Evolutionary conservation across 192 early-diverging fungal species (phyloP).

Genomic region (Linnemannia exigua): DNA sequence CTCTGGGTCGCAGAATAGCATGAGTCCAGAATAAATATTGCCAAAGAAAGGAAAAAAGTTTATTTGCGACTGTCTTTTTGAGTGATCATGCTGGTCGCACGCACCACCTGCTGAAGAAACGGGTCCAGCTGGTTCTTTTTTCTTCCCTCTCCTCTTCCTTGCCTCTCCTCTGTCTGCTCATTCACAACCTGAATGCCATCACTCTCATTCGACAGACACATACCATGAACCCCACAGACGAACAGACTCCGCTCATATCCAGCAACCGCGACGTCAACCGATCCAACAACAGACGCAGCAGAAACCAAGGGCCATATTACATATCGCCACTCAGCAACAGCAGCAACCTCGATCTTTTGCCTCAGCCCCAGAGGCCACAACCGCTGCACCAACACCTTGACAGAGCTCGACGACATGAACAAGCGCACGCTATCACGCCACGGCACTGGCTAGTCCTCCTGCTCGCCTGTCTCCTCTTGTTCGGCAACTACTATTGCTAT

Average conservation of each 20-base stretch:
- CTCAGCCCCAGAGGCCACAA: slow-evolving; percentile 6
- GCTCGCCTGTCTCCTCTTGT: slow-evolving; percentile 55
- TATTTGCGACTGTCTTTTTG: neutral
- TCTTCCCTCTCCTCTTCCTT: slow-evolving; percentile 6
- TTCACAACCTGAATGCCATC: slow-evolving; percentile 9
- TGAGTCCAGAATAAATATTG: slow-evolving; percentile 4
- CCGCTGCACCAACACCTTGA: slow-evolving; percentile 15
- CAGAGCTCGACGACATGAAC: slow-evolving; percentile 26
- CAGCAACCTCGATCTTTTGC: slow-evolving; percentile 1
- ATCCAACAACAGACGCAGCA: slow-evolving; percentile 5
- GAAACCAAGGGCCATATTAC: slow-evolving; percentile 8
- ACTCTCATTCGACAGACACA: too few species aligned
- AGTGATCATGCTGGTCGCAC: neutral
- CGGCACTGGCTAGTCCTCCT: slow-evolving; percentile 57
- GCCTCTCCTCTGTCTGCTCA: neutral
- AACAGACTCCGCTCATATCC: slow-evolving; percentile 38
- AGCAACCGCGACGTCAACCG: slow-evolving; percentile 26
- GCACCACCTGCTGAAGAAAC: neutral
- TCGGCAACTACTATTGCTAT: slow-evolving; percentile 62
- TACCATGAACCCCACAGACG: slow-evolving; percentile 18
- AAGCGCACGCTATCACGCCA: slow-evolving; percentile 36
- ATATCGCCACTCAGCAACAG: slow-evolving; percentile 4
- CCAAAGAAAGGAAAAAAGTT: neutral
- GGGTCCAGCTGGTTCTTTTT: neutral
- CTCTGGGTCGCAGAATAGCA: slow-evolving; percentile 44